Conservation (phyloP, 2,329 filamentous ascomycete species). For the Xylariales sp. region DNA sequence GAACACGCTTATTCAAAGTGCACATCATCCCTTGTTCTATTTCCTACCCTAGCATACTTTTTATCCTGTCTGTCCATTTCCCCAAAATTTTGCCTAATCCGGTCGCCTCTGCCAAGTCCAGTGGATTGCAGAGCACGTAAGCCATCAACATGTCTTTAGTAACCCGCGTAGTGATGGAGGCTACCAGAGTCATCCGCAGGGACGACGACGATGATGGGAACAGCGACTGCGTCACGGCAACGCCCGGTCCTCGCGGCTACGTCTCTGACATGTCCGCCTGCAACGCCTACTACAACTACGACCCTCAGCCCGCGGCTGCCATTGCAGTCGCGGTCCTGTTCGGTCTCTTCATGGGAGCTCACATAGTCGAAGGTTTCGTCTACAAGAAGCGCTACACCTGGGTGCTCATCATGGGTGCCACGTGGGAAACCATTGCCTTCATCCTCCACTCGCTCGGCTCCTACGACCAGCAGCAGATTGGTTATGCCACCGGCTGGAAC, state of each 20-base stretch:
- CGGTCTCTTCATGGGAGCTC: constrained; percentile 14
- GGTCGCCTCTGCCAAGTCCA: too few species aligned
- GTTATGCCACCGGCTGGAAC: constrained; percentile 24
- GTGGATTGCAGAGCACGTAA: too few species aligned
- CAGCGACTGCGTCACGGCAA: too few species aligned
- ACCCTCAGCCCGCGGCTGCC: constrained; percentile 18
- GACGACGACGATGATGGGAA: too few species aligned
- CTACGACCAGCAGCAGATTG: constrained; percentile 30
- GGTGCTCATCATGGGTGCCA: constrained; percentile 34
- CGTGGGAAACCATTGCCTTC: constrained; percentile 36
- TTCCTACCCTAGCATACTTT: too few species aligned
- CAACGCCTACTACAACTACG: constrained; percentile 24
- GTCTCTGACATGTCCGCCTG: constrained; percentile 18
- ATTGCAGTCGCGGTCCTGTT: constrained; percentile 20
- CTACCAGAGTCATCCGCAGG: too few species aligned
- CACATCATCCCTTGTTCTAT: too few species aligned
- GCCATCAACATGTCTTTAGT: too few species aligned
- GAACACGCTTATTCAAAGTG: too few species aligned
- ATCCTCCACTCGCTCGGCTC: constrained; percentile 28
- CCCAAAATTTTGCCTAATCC: too few species aligned
- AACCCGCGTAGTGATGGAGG: too few species aligned
- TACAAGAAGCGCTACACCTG: constrained; percentile 20
- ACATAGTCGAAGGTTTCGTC: constrained; percentile 16
- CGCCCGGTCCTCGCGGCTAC: constrained; percentile 15
- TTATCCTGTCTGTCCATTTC: too few species aligned